phyloP scores from a whole-genome alignment of 352 stramenopile species.

The Globisporangium spinosum region DNA sequence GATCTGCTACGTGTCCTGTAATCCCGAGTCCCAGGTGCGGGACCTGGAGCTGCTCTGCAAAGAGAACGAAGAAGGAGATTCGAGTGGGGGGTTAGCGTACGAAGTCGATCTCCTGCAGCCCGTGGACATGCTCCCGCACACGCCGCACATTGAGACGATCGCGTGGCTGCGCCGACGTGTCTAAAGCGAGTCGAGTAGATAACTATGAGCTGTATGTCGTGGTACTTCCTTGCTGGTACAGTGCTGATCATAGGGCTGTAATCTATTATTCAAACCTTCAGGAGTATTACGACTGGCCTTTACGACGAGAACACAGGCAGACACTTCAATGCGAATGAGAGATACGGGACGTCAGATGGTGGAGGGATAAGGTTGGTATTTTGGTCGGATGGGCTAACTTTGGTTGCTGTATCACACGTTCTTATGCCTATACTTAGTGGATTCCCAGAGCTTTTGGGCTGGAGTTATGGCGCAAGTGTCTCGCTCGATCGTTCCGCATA shows the following conservation, averaged over 20 bases:
- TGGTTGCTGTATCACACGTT: neutral
- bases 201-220: neutral
- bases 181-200: neutral
- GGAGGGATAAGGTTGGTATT: neutral
- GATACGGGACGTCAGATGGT: neutral
- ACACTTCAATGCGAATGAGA: neutral
- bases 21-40: conserved; percentile 52
- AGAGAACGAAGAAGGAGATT: conserved; percentile 3
- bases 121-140: conserved; percentile 81
- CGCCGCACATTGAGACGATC: conserved; percentile 74
- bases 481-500: neutral
- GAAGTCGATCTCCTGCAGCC: conserved; percentile 48
- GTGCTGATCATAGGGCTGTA: too few species aligned
- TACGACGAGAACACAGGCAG: neutral
- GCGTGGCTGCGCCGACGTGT: conserved; percentile 47
- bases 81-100: conserved; percentile 23
- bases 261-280: too few species aligned
- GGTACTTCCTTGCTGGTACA: neutral
- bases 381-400: neutral
- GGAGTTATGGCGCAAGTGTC: neutral
- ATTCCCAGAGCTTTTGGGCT: neutral
- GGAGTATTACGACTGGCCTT: too few species aligned
- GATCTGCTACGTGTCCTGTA: conserved; percentile 83
- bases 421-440: neutral
- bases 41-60: conserved; percentile 51